Base-by-base conservation (phyloP, 306 rosid genomes). In the Morella rubra region DNA sequence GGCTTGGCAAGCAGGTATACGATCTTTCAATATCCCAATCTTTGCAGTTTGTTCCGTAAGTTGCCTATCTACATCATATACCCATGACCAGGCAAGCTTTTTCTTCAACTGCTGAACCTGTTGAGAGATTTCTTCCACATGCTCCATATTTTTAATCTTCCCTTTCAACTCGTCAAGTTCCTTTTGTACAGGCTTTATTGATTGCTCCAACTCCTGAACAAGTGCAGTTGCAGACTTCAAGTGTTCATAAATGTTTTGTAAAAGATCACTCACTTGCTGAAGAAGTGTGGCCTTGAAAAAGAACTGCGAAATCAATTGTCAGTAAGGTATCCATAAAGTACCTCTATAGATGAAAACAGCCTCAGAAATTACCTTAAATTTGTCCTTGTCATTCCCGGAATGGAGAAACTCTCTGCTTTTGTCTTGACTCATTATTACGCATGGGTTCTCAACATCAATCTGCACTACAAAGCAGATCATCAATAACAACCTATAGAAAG, bases 1-100 rank as follows among this genome's bases (percentile, higher is more conserved):
- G 60, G 90, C 87, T 82, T 91, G 96, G 81, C 96, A 89, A 44
- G 67, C 76, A 69, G 98, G 98, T 80, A 94, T 71, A 55, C 95
- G 92, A 72, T 62, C 88, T 80, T 86, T 92, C 55, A 87, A 83
- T 85, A 84, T 92, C 78, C 78, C 95, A 55, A 94, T 83, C 67
- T 8, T 85, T 59, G 44, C 56, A 79, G 74, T 81, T 69, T 92
- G 89, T 42, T 79, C 82, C 77, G 72, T 79, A 46, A 94, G 86
- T 56, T 92, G 82, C 81, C 72, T 86, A 80, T 94, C 96, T 66
- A 88, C 91, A 49, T 90, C 88, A 83, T 89, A 90, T 64, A 94
- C 95, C 97, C 94, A 94, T 67, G 96, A 85, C 98, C 98, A 94
- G 5, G 98, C 97, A 69, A 92, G 98, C 86, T 92, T 92, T 79